Evolutionary conservation across 129 eudicot genomes (phyloP).

Genomic region (Kitagawia praeruptora): DNA sequence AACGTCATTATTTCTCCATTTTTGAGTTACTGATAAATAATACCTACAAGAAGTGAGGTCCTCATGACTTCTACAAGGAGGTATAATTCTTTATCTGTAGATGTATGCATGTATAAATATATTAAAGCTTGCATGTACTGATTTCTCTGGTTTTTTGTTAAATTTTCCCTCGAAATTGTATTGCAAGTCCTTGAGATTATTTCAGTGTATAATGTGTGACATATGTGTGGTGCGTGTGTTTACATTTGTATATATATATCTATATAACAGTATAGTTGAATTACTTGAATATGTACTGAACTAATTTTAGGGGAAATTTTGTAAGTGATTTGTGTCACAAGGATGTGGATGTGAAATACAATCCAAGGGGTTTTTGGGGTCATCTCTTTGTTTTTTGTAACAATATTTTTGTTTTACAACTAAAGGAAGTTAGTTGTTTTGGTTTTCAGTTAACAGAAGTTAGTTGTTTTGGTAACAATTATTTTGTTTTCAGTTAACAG

Average conservation of each 20-base stretch:
- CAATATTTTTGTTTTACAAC: background rate
- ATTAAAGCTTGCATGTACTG: background rate
- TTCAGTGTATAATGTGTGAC: background rate
- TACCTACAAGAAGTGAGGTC: too few species aligned
- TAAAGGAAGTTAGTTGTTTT: background rate
- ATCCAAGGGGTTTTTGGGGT: background rate
- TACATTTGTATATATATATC: background rate
- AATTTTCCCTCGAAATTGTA: background rate
- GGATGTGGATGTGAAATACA: background rate
- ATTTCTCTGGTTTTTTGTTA: background rate
- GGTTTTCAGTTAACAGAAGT: background rate
- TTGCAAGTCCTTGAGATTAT: background rate
- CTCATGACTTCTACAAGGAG: slow-evolving; percentile 86
- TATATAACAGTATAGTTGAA: background rate
- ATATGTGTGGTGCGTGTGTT: background rate
- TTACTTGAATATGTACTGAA: background rate
- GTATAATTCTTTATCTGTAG: slow-evolving; percentile 16
- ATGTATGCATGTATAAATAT: too few species aligned
- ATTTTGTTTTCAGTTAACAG: background rate
- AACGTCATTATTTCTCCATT: too few species aligned
- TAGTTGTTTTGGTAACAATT: background rate
- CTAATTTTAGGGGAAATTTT: background rate
- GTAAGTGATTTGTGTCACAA: background rate
- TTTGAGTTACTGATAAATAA: too few species aligned
- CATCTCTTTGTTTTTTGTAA: background rate